Conservation (phyloP, 768 basidiomycete genomes). For the Agrocybe pediades region DNA sequence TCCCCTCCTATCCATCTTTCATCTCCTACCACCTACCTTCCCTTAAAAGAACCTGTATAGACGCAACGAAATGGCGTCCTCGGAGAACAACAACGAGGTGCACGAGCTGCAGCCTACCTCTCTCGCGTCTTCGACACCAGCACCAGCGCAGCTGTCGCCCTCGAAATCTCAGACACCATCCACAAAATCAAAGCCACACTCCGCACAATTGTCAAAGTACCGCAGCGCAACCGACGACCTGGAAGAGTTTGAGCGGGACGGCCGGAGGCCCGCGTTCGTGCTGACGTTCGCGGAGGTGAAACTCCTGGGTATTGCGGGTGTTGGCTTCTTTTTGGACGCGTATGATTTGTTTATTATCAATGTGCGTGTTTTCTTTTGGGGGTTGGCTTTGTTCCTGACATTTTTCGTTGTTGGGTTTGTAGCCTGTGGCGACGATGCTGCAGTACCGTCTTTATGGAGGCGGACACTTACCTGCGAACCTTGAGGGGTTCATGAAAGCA, state of each 20-base stretch:
- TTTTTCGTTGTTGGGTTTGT: neutral
- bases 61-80: no score
- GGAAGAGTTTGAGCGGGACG: conserved; percentile 17
- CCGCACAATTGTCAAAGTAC: conserved; percentile 4
- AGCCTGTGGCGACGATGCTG: conserved; percentile 26
- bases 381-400: neutral
- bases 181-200: neutral
- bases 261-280: conserved; percentile 16
- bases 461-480: conserved; percentile 41
- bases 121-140: no score
- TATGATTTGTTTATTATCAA: conserved; percentile 28
- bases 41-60: no score
- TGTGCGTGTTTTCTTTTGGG: conserved; percentile 14
- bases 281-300: conserved; percentile 19
- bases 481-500: conserved; percentile 59
- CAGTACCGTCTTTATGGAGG: conserved; percentile 48
- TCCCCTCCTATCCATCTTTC: no score
- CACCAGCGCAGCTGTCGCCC: no score
- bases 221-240: conserved; percentile 4
- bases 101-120: no score
- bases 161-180: no score
- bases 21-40: no score
- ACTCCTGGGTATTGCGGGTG: conserved; percentile 20
- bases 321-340: conserved; percentile 21
- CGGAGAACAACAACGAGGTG: no score